Evolutionary conservation across 2,329 filamentous ascomycete species (phyloP), one percentile per base, ranked within the genome.

Genomic region (Tolypocladium album): DNA sequence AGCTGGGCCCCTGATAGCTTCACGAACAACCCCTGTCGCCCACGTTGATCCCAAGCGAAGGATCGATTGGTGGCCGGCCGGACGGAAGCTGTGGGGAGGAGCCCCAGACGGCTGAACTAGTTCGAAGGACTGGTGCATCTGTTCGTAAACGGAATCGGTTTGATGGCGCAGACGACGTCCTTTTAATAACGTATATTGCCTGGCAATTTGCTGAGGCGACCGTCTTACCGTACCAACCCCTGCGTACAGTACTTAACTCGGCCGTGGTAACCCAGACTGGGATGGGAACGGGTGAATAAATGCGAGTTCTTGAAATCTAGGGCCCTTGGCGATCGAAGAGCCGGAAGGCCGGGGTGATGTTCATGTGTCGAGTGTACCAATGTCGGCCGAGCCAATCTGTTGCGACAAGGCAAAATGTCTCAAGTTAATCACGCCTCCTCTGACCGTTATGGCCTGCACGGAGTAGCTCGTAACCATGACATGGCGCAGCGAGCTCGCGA

Each of bases 21-120:
- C 45, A 27, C 20, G 39, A 31, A 34, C 1, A 1, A 9, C 47
- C 39, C 56, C 42, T 5, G 59, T 36, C 50, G 56, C 59, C 60
- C 60, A 61, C 60, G 57, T 61, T 61, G 42, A 55, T 61, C 56
- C 24, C 34, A 27, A 20, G 43, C 42, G 38, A 40, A 39, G 34
- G 57, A 31, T 61, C 60, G 12, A 61, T 61, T 61, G 59, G 60
- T 57, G 38, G 55, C 24, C 24, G 55, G 36, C 55, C 27, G 6
- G 5, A 52, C 24, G 47, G 47, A 24, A 52, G 15, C 47, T 52
- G 47, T 20, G 47, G 24, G 12, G 12, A 50, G 24, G 12, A 50
- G 13, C 22, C 47, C 47, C 47, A 24, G 47, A 52, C 15, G 27
- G 31, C 50, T 53, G 50, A 36, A n/a, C 50, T 36, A 36, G 47